A percentile compares a stretch with the other conserved stretches of the same genome.
Conservation (phyloP, 176 grass and related monocot genomes). For the Zizania latifolia region DNA sequence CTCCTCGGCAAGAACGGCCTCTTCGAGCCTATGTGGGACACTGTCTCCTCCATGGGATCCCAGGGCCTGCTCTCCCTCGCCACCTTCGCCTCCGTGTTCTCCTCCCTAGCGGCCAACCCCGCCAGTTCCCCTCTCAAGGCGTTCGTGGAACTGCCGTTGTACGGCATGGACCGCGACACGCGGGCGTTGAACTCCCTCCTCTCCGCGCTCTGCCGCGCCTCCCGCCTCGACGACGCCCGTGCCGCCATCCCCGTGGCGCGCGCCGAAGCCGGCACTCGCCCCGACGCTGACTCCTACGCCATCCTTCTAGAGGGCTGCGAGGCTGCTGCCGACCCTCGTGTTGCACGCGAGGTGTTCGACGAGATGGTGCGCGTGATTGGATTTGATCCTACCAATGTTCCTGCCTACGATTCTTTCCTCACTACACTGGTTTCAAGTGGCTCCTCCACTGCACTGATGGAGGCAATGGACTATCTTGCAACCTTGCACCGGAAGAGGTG, state of each 20-base stretch:
- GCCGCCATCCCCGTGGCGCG: conserved; percentile 35
- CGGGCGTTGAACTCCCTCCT: conserved; percentile 69
- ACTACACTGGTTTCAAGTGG: conserved; percentile 49
- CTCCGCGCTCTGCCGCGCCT: conserved; percentile 65
- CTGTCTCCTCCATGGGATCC: conserved; percentile 57
- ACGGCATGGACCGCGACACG: conserved; percentile 46
- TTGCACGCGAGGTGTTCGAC: conserved; percentile 71
- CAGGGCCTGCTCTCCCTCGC: conserved; percentile 61
- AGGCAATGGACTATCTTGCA: conserved; percentile 47
- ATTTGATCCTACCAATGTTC: conserved; percentile 48
- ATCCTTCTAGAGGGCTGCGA: conserved; percentile 87
- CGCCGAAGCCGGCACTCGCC: conserved; percentile 15
- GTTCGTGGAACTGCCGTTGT: conserved; percentile 48
- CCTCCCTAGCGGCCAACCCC: conserved; percentile 42
- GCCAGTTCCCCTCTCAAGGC: conserved; percentile 39
- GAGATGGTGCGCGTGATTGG: conserved; percentile 57
- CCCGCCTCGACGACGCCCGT: conserved; percentile 57
- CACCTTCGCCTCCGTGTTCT: conserved; percentile 80
- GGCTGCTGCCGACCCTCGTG: conserved; percentile 30
- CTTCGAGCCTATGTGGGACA: conserved; percentile 66
- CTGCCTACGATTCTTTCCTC: conserved; percentile 82
- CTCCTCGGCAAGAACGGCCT: conserved; percentile 77
- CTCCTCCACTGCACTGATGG: conserved; percentile 29
- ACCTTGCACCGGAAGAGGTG: conserved; percentile 36
- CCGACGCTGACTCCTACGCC: conserved; percentile 71